Base-by-base conservation (phyloP, 1,284 basidiomycete species). In the Melampsora abietis-canadensis region DNA sequence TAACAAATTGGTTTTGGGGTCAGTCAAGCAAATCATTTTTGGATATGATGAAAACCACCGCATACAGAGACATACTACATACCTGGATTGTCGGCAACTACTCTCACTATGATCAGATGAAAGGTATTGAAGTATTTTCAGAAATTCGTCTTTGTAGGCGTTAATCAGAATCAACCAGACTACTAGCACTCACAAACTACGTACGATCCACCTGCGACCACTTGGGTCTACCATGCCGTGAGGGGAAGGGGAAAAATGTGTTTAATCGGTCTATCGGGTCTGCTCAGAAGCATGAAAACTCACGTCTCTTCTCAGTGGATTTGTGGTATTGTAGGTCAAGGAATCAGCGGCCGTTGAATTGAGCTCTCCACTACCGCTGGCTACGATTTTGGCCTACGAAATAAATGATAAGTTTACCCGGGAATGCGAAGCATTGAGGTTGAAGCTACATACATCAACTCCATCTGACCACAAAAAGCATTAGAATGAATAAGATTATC, bases 281-380 rank as follows among this genome's bases (percentile, higher is more conserved):
- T 12, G 30, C 31, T 12, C 24, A 3, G 4, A 54, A 8, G 6
- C 31, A 0, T 61, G 1, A 34, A 57, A 5, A 65, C 57, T 65
- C 63, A 73, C 70, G 70, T 84, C 83, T 44, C 83, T 78, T 21
- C 83, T 79, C 17, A 82, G 73, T 7, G 83, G 82, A 69, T 82
- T 83, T 12, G 48, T 75, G 7, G 80, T 76, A 64, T 81, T 80
- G 44, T 81, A 75, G 14, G 2, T 51, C 21, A 75, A n/a, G 19
- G 19, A 60, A 30, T 54, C n/a, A 65, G 79, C 77, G 8, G 74
- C 47, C 0, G 67, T 77, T 5, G 70, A 51, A 0, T 78, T 78
- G 14, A 83, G 37, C 14, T 44, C 66, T 2, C 83, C 83, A 2
- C 48, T 2, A 0, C 83, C 83, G 15, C 81, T 76, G 1, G 76